A percentile compares a stretch with the other conserved stretches of the same genome.
Evolutionary conservation across 2,329 filamentous ascomycete genomes (phyloP).

Genomic region (Xylaria sp.): DNA sequence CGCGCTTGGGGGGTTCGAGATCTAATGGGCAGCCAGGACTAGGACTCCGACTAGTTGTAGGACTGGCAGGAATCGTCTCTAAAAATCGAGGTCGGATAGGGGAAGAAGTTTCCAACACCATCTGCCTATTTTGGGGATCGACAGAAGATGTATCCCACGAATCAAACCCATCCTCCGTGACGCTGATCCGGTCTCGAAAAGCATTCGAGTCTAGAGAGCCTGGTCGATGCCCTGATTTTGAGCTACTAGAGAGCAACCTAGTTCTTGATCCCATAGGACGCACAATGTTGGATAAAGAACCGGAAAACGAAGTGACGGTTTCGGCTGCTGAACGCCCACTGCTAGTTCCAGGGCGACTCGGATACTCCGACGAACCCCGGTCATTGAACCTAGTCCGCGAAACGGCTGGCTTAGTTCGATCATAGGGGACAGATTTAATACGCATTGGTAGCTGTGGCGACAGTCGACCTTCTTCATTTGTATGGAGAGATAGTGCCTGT

Average conservation of each 20-base stretch:
- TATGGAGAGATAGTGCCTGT: conserved; percentile 47
- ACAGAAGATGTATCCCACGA: conserved; percentile 79
- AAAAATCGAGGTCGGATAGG: conserved; percentile 64
- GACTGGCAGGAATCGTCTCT: conserved; percentile 77
- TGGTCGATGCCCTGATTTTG: conserved; percentile 55
- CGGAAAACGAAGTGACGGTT: conserved; percentile 60
- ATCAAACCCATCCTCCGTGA: conserved; percentile 73
- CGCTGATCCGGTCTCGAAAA: conserved; percentile 51
- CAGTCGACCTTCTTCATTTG: conserved; percentile 50
- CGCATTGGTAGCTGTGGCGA: conserved; percentile 49
- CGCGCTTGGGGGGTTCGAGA: conserved; percentile 60
- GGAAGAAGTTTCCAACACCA: conserved; percentile 63
- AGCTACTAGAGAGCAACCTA: conserved; percentile 60
- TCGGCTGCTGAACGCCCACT: conserved; percentile 58
- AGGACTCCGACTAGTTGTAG: conserved; percentile 71
- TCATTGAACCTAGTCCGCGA: conserved; percentile 49
- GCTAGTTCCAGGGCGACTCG: conserved; percentile 59
- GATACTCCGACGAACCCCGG: conserved; percentile 52
- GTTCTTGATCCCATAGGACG: conserved; percentile 69
- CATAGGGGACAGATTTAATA: conserved; percentile 66
- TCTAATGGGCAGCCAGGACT: conserved; percentile 72
- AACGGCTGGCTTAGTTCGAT: conserved; percentile 55
- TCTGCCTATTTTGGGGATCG: conserved; percentile 70
- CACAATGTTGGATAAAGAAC: conserved; percentile 60
- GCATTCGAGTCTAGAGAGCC: conserved; percentile 61